Conservation (phyloP, 192 early-diverging fungal genomes). For the Coemansia sp. region DNA sequence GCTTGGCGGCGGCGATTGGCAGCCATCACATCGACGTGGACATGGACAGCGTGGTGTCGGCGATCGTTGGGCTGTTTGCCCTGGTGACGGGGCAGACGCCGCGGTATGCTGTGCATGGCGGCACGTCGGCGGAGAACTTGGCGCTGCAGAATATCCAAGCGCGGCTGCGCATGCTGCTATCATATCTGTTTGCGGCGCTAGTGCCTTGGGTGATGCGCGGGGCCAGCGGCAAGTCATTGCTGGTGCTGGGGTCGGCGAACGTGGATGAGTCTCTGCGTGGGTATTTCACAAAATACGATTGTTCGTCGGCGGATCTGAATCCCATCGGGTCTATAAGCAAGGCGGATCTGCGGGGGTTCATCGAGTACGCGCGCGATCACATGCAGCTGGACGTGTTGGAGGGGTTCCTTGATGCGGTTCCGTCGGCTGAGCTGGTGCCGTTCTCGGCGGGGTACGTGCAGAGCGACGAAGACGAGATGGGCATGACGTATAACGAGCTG, state of each 20-base stretch:
- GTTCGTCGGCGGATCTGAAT: conserved; percentile 95
- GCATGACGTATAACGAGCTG: conserved; percentile 96
- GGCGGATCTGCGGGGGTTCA: conserved; percentile 80
- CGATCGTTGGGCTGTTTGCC: conserved; percentile 77
- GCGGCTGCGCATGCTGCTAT: conserved; percentile 89
- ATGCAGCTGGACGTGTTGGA: conserved; percentile 70
- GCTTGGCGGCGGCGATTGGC: conserved; percentile 79
- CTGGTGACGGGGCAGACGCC: conserved; percentile 75
- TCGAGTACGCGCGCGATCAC: conserved; percentile 64
- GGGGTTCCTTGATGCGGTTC: conserved; percentile 80
- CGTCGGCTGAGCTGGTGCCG: conserved; percentile 97
- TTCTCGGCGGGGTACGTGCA: conserved; percentile 81
- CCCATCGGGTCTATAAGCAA: conserved; percentile 97
- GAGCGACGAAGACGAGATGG: conserved; percentile 96
- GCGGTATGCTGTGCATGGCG: conserved; percentile 81
- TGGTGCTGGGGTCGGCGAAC: conserved; percentile 94
- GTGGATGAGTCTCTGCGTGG: conserved; percentile 97
- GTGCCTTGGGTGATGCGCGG: conserved; percentile 78
- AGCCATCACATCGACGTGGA: conserved; percentile 90
- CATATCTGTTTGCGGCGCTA: conserved; percentile 94
- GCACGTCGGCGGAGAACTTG: conserved; percentile 82
- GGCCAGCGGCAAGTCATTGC: conserved; percentile 62
- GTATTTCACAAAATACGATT: conserved; percentile 99
- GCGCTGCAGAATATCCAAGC: conserved; percentile 98
- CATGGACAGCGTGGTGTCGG: conserved; percentile 81